These are phyloP conservation scores for Beauveria sp. DNA, from an alignment of 2,329 filamentous ascomycete genomes.

Conservation along the genomic window DNA sequence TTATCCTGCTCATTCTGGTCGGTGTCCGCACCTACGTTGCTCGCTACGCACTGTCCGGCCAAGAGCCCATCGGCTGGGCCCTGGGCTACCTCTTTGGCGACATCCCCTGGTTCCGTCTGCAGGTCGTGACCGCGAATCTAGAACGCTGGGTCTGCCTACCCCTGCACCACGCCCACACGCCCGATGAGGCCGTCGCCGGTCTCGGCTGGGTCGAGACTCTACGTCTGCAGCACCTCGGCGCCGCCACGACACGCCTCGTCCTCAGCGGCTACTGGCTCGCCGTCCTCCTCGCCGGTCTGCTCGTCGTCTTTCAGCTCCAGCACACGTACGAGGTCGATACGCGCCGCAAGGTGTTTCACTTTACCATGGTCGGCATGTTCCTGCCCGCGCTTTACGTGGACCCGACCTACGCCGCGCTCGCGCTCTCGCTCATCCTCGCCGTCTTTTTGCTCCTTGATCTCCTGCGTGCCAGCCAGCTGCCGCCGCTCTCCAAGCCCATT, in stretches of 20 bases:
- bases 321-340: slow-evolving; percentile 87
- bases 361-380: slow-evolving; percentile 96
- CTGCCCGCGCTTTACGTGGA: slow-evolving; percentile 82
- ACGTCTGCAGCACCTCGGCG: slow-evolving; percentile 58
- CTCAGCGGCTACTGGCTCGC: slow-evolving; percentile 66
- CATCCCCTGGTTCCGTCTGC: slow-evolving; percentile 60
- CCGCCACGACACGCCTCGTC: slow-evolving; percentile 73
- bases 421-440: slow-evolving; percentile 69
- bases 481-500: slow-evolving; percentile 78
- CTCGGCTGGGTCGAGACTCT: slow-evolving; percentile 57
- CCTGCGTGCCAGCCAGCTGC: slow-evolving; percentile 82
- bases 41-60: slow-evolving; percentile 55
- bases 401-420: slow-evolving; percentile 72
- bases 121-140: slow-evolving; percentile 60
- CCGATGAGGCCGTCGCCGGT: slow-evolving; percentile 31
- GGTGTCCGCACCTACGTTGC: slow-evolving; percentile 66
- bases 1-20: slow-evolving; percentile 58
- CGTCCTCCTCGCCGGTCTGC: slow-evolving; percentile 64
- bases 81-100: slow-evolving; percentile 84
- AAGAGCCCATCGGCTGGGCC: slow-evolving; percentile 89
- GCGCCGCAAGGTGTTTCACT: slow-evolving; percentile 92
- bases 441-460: slow-evolving; percentile 86
- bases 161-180: slow-evolving; percentile 23
- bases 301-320: slow-evolving; percentile 67
- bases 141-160: slow-evolving; percentile 72